Evolutionary conservation across 2,329 filamentous ascomycete genomes (phyloP), one percentile per base, ranked within the genome.

Genomic region (Xylariaceae sp.): DNA sequence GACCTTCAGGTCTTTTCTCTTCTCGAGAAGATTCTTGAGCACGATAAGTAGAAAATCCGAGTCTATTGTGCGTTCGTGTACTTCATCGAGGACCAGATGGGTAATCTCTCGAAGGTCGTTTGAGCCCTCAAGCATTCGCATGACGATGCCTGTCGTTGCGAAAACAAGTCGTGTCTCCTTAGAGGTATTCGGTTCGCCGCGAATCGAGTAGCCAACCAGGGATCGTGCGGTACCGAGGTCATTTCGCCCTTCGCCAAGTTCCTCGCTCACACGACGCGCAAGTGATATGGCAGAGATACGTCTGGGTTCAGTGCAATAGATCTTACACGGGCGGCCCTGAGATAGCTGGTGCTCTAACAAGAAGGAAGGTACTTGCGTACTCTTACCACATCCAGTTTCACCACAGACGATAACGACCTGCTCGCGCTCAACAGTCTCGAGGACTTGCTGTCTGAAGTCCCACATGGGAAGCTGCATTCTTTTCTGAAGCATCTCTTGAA

Each of bases 361-460:
- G 66, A 95, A 97, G 0, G 92, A 87, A 5, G 94, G 94, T n/a
- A 97, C 88, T 65, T 99, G 94, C 0, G 94, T 99, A 70, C 91
- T 97, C 75, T 99, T 99, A 58, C 94, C 94, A 68, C 88, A 97
- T 60, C 94, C 94, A 2, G 94, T 99, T 72, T 99, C 94, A 67
- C 94, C 94, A 67, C 93, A 97, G 31, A 99, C 83, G 54, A 99
- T 97, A 10, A 94, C 86, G 10, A 96, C 88, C 64, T 94, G 92
- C 59, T 96, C 82, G 18, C 81, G 77, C 43, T 90, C 86, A 31
- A 99, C 86, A 2, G 89, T 82, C 22, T 83, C 77, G 12, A 97
- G 74, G 7, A 97, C 90, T 45, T 90, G 81, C 12, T 89, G 75
- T 59, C 86, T 87, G 68, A 94, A 97, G 12, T 82, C 79, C 82